Conservation (phyloP, 169 alveolate species). For the Cryptosporidium bovis region DNA sequence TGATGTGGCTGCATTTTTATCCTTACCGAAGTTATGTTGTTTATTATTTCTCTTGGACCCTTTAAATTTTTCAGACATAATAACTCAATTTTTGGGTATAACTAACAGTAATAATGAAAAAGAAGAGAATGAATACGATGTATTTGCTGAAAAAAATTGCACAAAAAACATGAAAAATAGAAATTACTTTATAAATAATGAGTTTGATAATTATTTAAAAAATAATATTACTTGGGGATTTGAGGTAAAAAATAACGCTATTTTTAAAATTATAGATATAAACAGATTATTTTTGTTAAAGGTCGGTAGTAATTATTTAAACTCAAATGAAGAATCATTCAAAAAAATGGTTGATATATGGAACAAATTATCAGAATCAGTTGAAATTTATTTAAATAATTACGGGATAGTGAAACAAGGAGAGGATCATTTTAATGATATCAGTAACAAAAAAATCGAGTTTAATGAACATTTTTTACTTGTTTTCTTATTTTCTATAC, state of each 20-base stretch:
- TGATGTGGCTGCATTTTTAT: constrained; percentile 47
- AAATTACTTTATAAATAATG: no score
- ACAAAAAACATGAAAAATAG: no score
- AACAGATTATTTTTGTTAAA: background rate
- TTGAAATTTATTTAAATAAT: background rate
- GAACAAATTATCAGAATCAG: constrained; percentile 13
- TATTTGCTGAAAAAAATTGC: no score
- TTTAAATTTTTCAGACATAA: constrained; percentile 13
- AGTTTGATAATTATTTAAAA: background rate
- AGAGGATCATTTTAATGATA: background rate
- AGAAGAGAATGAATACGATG: constrained; percentile 1
- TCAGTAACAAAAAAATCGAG: background rate
- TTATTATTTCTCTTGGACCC: constrained; percentile 40
- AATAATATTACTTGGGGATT: background rate
- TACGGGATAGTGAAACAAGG: background rate
- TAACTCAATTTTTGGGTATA: constrained; percentile 25
- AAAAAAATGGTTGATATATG: constrained; percentile 27
- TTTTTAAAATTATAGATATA: constrained; percentile 15
- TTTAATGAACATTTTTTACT: constrained; percentile 35
- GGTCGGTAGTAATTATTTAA: background rate
- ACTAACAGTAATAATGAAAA: background rate
- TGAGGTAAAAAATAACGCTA: background rate
- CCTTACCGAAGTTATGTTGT: constrained; percentile 70
- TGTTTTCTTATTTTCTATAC: constrained; percentile 8
- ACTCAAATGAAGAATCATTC: constrained; percentile 39